Percentiles rank a stretch among this genome's conserved stretches.
Evolutionary conservation across 208 protist genomes (phyloP).

Genomic region (Jaenimonas drosophilae): DNA sequence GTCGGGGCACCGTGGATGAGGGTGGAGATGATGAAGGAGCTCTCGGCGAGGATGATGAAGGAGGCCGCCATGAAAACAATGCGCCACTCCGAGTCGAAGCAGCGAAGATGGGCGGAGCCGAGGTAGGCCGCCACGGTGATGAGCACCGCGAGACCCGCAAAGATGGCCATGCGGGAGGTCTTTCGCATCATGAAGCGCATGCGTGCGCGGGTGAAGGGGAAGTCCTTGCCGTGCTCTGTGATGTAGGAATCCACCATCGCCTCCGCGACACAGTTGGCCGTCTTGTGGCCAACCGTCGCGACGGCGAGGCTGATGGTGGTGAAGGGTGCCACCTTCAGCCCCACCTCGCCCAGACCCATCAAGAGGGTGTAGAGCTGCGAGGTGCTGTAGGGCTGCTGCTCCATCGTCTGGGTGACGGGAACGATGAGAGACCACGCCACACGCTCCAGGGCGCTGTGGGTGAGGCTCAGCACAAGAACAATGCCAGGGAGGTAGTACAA

Average conservation of each 20-base stretch:
- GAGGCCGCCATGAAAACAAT: conserved; percentile 11
- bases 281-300: conserved; percentile 63
- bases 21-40: conserved; percentile 25
- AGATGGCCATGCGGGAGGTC: conserved; percentile 20
- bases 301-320: conserved; percentile 40
- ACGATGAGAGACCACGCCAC: conserved; percentile 80
- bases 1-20: conserved; percentile 8
- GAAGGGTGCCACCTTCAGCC: conserved; percentile 50
- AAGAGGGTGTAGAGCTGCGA: conserved; percentile 41
- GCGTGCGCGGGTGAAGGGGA: conserved; percentile 48
- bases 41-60: conserved; percentile 27
- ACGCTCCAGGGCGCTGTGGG: conserved; percentile 70
- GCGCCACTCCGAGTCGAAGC: conserved; percentile 4
- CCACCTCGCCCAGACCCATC: conserved; percentile 41
- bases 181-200: conserved; percentile 50
- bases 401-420: conserved; percentile 73
- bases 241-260: conserved; percentile 70
- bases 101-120: conserved; percentile 1
- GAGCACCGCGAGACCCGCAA: conserved; percentile 30
- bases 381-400: conserved; percentile 47
- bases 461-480: conserved; percentile 45
- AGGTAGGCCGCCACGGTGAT: conserved; percentile 11
- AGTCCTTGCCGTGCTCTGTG: conserved; percentile 51
- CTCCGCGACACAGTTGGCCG: conserved; percentile 57
- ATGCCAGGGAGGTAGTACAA: conserved; percentile 71